Evolutionary conservation across 2,329 filamentous ascomycete genomes (phyloP), one percentile per base, ranked within the genome.

Genomic region (Sarocladium strictum): DNA sequence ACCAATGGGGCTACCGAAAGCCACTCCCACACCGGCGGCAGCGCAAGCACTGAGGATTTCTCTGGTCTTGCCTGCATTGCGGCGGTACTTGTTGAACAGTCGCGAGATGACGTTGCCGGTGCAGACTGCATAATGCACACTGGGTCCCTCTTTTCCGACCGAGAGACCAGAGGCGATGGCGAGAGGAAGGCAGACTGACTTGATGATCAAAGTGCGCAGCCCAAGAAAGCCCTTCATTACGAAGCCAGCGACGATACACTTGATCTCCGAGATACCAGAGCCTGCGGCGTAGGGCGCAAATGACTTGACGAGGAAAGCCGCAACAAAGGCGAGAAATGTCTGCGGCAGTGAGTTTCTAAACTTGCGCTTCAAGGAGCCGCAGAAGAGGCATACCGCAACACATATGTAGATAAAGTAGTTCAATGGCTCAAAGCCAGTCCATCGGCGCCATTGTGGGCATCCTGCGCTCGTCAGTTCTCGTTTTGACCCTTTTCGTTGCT

Each of bases 161-260:
- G 91, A 96, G 23, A 99, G 75, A 2, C 94, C 94, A 1, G 92
- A 97, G 12, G 89, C 92, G 67, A 99, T 99, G 41, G 93, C 89
- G 43, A 99, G 76, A 1, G 94, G 94, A 49, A 99, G 76, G 23
- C 88, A 89, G 54, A 97, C 83, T 0, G 91, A 96, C 73, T 99
- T 99, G 73, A 99, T 97, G 57, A 94, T 70, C 29, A 99, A 76
- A 4, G 94, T 97, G 82, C 90, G 91, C 63, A 87, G 86, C 19
- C 93, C 91, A 15, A 99, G 79, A 65, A 99, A 99, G 0, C 92
- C 94, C 71, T 97, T 97, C 94, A 99, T 99, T 51, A 97, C 90
- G 67, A 99, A 99, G 2, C 94, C 94, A 3, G 93, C 94, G 65
- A 99, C 96, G 66, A 99, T 97, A 71, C 91, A 96, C 72, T 99